phyloP scores from a whole-genome alignment of 495 filamentous ascomycete species.

The Talaromyces proteolyticus region DNA sequence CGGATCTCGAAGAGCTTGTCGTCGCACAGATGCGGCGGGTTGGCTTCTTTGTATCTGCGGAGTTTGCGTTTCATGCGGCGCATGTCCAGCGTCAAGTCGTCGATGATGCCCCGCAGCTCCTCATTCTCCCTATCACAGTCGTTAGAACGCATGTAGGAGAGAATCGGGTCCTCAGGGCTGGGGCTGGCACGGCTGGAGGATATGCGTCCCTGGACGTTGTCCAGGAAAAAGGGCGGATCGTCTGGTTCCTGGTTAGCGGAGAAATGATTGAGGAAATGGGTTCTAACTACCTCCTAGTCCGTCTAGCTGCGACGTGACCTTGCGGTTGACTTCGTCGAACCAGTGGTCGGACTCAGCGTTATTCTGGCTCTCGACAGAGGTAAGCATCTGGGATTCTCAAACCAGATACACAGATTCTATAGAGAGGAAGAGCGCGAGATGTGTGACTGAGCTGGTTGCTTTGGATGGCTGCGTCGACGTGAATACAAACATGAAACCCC shows the following conservation, averaged over 20 bases:
- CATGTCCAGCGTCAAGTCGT: conserved; percentile 67
- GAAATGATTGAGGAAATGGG: neutral
- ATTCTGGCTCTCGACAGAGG: too few species aligned
- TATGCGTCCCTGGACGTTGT: conserved; percentile 12
- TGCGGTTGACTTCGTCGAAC: conserved; percentile 21
- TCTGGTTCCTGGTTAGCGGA: conserved; percentile 16
- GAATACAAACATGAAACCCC: too few species aligned
- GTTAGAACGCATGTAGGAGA: conserved; percentile 12
- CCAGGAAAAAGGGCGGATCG: conserved; percentile 48
- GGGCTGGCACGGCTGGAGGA: conserved; percentile 12
- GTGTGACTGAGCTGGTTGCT: too few species aligned
- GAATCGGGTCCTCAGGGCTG: conserved; percentile 8
- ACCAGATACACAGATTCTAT: too few species aligned
- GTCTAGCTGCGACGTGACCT: conserved; percentile 9
- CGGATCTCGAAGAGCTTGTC: conserved; percentile 76
- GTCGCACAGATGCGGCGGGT: conserved; percentile 43
- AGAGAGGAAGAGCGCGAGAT: too few species aligned
- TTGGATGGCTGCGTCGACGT: too few species aligned
- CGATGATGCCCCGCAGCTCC: conserved; percentile 61
- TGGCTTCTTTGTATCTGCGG: conserved; percentile 59
- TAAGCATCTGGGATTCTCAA: too few species aligned
- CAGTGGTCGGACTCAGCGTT: conserved; percentile 7
- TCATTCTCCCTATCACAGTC: conserved; percentile 48
- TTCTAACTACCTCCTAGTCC: conserved; percentile 2
- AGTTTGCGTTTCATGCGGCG: conserved; percentile 63